Conservation (phyloP, 2,329 filamentous ascomycete genomes). For the Rhinocladiella similis region DNA sequence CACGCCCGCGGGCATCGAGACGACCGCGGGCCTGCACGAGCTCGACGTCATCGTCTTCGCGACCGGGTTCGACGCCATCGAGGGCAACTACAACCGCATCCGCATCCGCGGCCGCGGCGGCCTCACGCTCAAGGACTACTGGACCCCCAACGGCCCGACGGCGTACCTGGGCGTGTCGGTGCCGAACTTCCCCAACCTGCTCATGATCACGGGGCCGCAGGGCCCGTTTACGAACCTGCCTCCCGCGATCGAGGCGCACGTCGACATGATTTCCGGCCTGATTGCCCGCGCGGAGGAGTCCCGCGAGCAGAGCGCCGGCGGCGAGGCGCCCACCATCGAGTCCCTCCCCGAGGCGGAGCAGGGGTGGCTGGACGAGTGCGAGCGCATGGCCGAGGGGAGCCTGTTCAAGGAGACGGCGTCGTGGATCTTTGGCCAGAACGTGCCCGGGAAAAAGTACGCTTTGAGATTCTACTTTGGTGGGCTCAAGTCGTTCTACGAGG, state of each 20-base stretch:
- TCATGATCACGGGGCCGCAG: slow-evolving; percentile 56
- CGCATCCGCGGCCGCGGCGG: slow-evolving; percentile 33
- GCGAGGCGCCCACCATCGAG: slow-evolving; percentile 44
- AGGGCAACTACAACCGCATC: slow-evolving; percentile 35
- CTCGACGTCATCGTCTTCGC: slow-evolving; percentile 45
- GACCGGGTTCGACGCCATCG: slow-evolving; percentile 46
- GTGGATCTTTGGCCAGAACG: slow-evolving; percentile 56
- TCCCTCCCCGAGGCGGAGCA: slow-evolving; percentile 47
- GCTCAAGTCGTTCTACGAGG: slow-evolving; percentile 17
- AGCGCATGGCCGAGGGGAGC: slow-evolving; percentile 32
- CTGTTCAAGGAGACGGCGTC: slow-evolving; percentile 53
- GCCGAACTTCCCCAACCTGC: slow-evolving; percentile 50
- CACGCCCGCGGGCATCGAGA: slow-evolving; percentile 41
- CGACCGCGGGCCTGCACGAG: slow-evolving; percentile 39
- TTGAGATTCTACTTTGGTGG: slow-evolving; percentile 27
- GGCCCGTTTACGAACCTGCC: slow-evolving; percentile 59
- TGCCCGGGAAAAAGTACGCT: slow-evolving; percentile 50
- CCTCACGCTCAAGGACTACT: slow-evolving; percentile 34
- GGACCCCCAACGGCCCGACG: slow-evolving; percentile 30
- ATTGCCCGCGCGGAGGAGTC: slow-evolving; percentile 49
- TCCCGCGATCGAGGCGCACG: slow-evolving; percentile 55
- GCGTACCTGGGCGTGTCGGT: slow-evolving; percentile 45
- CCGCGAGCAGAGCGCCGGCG: slow-evolving; percentile 28
- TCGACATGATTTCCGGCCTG: slow-evolving; percentile 45
- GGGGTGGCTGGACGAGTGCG: slow-evolving; percentile 51